Evolutionary conservation across 345 rosid genomes (phyloP).

Genomic region (Populus deltoides): DNA sequence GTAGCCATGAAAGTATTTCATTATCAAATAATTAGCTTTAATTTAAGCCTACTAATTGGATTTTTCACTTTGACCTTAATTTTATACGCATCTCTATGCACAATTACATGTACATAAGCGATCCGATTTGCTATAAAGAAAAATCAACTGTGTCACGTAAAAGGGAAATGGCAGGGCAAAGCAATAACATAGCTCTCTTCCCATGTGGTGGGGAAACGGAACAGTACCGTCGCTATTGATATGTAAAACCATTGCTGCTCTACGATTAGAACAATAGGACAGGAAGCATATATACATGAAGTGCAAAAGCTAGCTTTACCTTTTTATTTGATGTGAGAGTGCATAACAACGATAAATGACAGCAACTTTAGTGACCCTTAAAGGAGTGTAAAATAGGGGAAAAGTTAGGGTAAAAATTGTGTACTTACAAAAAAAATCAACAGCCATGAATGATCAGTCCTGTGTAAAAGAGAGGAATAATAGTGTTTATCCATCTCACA

Average conservation of each 20-base stretch:
- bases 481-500: background rate
- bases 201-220: conserved; percentile 35
- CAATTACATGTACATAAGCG: background rate
- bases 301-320: conserved; percentile 2
- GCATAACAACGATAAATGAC: conserved; percentile 21
- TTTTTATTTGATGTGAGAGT: conserved; percentile 30
- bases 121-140: background rate
- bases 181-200: conserved; percentile 30
- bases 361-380: conserved; percentile 25
- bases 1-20: background rate
- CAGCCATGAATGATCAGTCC: background rate
- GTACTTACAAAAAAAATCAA: background rate
- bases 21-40: background rate
- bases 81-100: background rate
- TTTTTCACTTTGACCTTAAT: no score
- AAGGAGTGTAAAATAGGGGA: background rate
- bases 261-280: conserved; percentile 16
- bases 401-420: background rate
- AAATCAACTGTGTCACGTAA: conserved; percentile 7
- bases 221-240: conserved; percentile 39
- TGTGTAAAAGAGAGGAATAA: background rate
- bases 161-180: conserved; percentile 30
- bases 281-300: background rate
- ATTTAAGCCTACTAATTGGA: background rate
- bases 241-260: conserved; percentile 15